A percentile compares a stretch with the other conserved stretches of the same genome.
phyloP scores from a whole-genome alignment of 2,329 filamentous ascomycete genomes.

The Coniosporium tulheliwenetii region DNA sequence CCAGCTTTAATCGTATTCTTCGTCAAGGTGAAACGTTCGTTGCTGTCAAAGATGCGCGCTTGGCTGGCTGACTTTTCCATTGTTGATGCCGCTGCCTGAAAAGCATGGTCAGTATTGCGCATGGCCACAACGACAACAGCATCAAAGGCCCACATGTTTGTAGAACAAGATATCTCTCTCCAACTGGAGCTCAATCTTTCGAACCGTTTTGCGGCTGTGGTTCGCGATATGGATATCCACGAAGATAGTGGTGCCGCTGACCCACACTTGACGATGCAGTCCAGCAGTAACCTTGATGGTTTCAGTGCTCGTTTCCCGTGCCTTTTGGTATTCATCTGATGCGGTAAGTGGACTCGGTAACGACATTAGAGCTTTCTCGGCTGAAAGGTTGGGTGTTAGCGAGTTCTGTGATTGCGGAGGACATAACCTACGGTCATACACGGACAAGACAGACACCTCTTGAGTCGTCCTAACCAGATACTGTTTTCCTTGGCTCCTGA shows the following conservation, averaged over 20 bases:
- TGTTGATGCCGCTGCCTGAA: conserved; percentile 30
- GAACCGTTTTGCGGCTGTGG: conserved; percentile 31
- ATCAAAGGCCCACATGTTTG: conserved; percentile 24
- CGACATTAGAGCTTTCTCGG: conserved; percentile 38
- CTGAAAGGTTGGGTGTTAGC: conserved; percentile 10
- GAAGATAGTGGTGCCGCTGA: conserved; percentile 39
- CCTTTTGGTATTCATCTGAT: conserved; percentile 28
- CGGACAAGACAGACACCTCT: conserved; percentile 34
- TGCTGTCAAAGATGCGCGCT: conserved; percentile 36
- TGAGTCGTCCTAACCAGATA: conserved; percentile 34
- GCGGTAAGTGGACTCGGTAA: conserved; percentile 35
- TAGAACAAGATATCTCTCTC: conserved; percentile 36
- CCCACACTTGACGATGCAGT: conserved; percentile 42
- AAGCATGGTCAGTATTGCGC: not conserved
- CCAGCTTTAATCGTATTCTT: conserved; percentile 27
- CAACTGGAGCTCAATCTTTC: conserved; percentile 34
- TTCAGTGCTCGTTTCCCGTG: conserved; percentile 24
- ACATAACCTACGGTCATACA: conserved; percentile 32
- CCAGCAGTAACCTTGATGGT: conserved; percentile 34
- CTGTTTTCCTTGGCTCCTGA: conserved; percentile 31
- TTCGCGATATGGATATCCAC: conserved; percentile 37
- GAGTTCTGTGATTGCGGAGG: not conserved
- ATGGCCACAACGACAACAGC: not conserved
- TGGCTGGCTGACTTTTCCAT: conserved; percentile 33
- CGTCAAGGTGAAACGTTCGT: conserved; percentile 31